A percentile compares a stretch with the other conserved stretches of the same genome.
These are phyloP conservation scores for Paxillus involutus DNA, from an alignment of 768 basidiomycete species.

Conservation along the genomic window DNA sequence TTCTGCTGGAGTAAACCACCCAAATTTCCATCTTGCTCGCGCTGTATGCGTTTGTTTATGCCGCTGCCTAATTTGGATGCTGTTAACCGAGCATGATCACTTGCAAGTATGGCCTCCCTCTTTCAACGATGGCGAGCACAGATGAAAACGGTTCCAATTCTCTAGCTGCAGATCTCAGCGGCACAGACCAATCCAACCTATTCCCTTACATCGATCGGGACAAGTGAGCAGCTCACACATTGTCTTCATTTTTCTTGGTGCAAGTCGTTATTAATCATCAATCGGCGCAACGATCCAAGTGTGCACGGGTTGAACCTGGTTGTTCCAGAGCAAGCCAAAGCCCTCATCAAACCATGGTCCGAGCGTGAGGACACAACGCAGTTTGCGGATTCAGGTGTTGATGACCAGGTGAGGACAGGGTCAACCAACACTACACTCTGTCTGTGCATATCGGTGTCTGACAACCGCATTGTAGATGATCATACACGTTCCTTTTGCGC, in stretches of 20 bases:
- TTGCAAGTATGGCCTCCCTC: no score
- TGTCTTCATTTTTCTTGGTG: neutral
- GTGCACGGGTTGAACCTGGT: conserved; percentile 80
- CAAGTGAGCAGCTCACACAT: conserved; percentile 48
- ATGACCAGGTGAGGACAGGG: conserved; percentile 66
- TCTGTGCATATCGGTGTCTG: neutral
- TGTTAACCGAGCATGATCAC: neutral
- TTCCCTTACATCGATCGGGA: conserved; percentile 63
- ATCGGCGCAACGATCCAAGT: conserved; percentile 34
- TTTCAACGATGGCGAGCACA: conserved; percentile 4
- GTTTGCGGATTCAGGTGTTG: conserved; percentile 77
- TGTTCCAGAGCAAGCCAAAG: conserved; percentile 78
- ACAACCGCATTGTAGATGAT: conserved; percentile 52
- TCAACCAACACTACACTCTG: conserved; percentile 11
- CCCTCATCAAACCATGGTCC: conserved; percentile 80
- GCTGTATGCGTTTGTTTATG: conserved; percentile 16
- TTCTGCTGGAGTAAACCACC: neutral
- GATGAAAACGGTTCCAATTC: conserved; percentile 36
- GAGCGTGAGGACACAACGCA: conserved; percentile 64
- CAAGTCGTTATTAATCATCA: neutral
- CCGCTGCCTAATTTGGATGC: conserved; percentile 15
- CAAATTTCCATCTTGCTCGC: conserved; percentile 12
- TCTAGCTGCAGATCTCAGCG: conserved; percentile 43
- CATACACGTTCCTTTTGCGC: conserved; percentile 77
- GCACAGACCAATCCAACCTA: conserved; percentile 53